Evolutionary conservation across 2,329 filamentous ascomycete genomes (phyloP), one percentile per base, ranked within the genome.

Genomic region (Verticillium isaacii): DNA sequence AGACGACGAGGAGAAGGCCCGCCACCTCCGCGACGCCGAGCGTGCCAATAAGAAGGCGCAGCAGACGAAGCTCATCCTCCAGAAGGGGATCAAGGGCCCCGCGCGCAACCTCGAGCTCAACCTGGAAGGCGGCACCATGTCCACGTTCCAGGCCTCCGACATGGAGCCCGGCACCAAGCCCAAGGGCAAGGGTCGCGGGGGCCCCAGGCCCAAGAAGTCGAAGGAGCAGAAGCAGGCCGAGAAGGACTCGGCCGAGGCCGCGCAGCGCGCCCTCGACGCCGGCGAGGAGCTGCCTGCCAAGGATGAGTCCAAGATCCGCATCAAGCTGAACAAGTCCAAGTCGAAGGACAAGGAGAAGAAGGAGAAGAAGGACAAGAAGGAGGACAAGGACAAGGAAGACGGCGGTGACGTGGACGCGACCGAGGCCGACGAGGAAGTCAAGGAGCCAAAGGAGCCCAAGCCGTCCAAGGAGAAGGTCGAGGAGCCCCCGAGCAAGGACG

Each of bases 21-120:
- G 90, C 72, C 89, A 93, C 69, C 80, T 95, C 55, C 89, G 89
- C 57, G 93, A 96, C 69, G 93, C 93, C 25, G 92, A 96, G 69
- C 90, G 93, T 62, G 92, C 92, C 15, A 92, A 92, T 69, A 95
- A 96, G 78, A 98, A 97, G 80, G 93, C 92, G 9, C 90, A 92
- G 73, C 91, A 93, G 66, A 97, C 93, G 19, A 93, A 93, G 77
- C 85, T 92, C 64, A 91, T 95, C 57, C 81, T 97, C 56, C 91
- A 95, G 68, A 92, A 93, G 71, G 92, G 92, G 58, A 91, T 92
- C 70, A 96, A 85, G 85, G 95, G 82, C 70, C 93, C 80, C 69
- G 90, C 84, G 1, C 80, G 85, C 65, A 85, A 84, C 65, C 79
- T 93, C 65, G 90, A 93, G 63, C 87, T 91, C 45, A 92, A 94